Percentiles rank a stretch among this genome's conserved stretches.
Conservation (phyloP, 305 asterid species). For the Fraxinus sp. region DNA sequence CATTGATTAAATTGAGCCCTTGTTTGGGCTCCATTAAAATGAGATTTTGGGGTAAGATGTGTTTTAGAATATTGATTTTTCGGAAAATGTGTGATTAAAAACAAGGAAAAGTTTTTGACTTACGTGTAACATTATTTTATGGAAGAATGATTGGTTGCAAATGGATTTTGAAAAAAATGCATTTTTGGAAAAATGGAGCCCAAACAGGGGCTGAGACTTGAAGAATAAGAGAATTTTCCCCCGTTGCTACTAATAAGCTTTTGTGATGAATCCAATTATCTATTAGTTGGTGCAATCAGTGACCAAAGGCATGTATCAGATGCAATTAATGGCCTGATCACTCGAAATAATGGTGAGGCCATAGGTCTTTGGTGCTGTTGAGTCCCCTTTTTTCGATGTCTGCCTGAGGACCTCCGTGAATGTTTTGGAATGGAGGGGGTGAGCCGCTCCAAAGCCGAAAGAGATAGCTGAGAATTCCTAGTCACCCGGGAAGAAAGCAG, state of each 20-base stretch:
- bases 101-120: neutral
- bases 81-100: neutral
- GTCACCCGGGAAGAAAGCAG: neutral
- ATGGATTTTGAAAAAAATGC: neutral
- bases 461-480: neutral
- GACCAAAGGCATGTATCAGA: slow-evolving; percentile 5
- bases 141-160: neutral
- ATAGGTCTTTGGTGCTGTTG: neutral
- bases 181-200: neutral
- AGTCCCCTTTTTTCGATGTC: neutral
- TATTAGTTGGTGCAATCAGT: slow-evolving; percentile 21
- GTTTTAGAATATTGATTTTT: neutral
- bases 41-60: neutral
- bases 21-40: neutral
- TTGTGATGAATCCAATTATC: slow-evolving; percentile 15
- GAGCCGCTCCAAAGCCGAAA: neutral
- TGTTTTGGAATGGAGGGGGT: neutral
- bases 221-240: slow-evolving; percentile 9
- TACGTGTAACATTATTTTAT: neutral
- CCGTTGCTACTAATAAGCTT: neutral
- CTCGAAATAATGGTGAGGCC: neutral
- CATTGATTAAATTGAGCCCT: neutral
- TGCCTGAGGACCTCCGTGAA: neutral
- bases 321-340: neutral
- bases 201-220: neutral